Conservation (phyloP, 768 basidiomycete genomes). For the Brasilioporus rufonigricans region DNA sequence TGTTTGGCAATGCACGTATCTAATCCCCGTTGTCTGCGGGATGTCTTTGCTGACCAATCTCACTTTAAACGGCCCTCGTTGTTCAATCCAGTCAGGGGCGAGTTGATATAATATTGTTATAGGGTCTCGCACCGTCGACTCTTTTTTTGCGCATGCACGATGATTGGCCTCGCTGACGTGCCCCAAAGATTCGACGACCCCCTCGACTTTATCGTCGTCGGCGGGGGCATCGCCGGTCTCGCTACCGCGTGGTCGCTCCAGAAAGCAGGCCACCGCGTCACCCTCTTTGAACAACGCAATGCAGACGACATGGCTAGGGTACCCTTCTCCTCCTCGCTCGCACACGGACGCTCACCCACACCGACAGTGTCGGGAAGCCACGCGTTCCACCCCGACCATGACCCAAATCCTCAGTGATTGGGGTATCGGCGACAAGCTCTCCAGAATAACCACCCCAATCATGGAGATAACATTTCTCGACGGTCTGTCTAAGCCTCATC, state of each 20-base stretch:
- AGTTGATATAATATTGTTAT: neutral
- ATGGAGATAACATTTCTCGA: slow-evolving; percentile 15
- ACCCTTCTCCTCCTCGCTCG: neutral
- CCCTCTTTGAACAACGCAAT: slow-evolving; percentile 48
- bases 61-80: too few relatives aligned
- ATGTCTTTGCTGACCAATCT: too few relatives aligned
- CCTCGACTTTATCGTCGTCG: slow-evolving; percentile 24
- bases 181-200: slow-evolving; percentile 10
- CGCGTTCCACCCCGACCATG: slow-evolving; percentile 56
- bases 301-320: slow-evolving; percentile 40
- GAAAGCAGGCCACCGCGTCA: slow-evolving; percentile 54
- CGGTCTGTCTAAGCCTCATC: neutral
- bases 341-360: neutral
- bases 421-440: slow-evolving; percentile 46
- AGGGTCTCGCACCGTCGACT: neutral
- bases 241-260: slow-evolving; percentile 52
- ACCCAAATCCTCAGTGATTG: slow-evolving; percentile 52
- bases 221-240: slow-evolving; percentile 46
- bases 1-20: neutral
- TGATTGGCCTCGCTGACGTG: slow-evolving; percentile 2
- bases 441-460: slow-evolving; percentile 27
- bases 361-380: slow-evolving; percentile 35
- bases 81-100: too few relatives aligned
- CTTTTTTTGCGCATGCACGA: slow-evolving; percentile 4
- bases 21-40: neutral